Conservation (phyloP, 2,329 filamentous ascomycete genomes). For the Epichloe sp. region DNA sequence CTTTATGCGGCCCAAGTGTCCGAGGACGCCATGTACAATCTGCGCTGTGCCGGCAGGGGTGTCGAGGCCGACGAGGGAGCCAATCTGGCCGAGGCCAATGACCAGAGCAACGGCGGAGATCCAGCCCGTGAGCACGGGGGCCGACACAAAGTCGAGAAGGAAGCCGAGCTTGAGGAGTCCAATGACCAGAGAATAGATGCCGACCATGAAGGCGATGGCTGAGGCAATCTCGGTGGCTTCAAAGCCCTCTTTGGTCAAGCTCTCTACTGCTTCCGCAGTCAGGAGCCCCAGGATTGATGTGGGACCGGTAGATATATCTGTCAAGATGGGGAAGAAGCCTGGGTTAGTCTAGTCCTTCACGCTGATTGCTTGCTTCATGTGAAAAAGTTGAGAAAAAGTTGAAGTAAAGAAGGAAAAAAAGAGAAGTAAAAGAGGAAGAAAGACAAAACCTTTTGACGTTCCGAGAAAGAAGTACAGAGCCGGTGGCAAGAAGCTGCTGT, state of each 20-base stretch:
- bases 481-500: conserved; percentile 46
- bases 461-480: conserved; percentile 46
- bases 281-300: conserved; percentile 52
- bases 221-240: conserved; percentile 42
- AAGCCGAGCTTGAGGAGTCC: conserved; percentile 52
- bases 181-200: conserved; percentile 43
- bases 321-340: not conserved
- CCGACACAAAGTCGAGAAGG: conserved; percentile 51
- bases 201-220: conserved; percentile 50
- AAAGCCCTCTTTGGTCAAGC: conserved; percentile 36
- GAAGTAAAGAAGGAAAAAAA: too few relatives aligned
- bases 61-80: conserved; percentile 43
- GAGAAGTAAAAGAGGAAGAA: not conserved
- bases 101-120: conserved; percentile 54
- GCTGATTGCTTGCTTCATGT: not conserved
- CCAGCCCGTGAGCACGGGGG: conserved; percentile 51
- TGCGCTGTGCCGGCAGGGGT: conserved; percentile 38
- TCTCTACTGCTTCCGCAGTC: conserved; percentile 45
- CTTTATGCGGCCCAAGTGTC: conserved; percentile 41
- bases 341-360: not conserved
- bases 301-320: conserved; percentile 49
- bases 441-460: conserved; percentile 41
- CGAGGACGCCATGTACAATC: conserved; percentile 46
- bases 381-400: too few relatives aligned
- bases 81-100: conserved; percentile 52